phyloP scores from a whole-genome alignment of 1,284 basidiomycete species.

The Pyrrhoderma lamaoense region DNA sequence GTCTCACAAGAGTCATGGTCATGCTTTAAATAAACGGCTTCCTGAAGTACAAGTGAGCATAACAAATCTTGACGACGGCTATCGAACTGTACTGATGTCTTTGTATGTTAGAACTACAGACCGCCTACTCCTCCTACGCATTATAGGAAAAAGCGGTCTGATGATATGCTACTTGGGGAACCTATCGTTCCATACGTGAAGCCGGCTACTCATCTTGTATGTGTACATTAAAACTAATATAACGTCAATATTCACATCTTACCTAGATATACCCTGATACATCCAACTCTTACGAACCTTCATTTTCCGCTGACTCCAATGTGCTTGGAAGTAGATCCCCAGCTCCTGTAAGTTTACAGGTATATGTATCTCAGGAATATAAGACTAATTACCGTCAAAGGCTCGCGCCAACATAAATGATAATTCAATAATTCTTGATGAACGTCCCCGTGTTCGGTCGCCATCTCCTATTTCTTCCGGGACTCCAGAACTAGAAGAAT shows the following conservation, averaged over 20 bases:
- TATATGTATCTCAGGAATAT: not conserved
- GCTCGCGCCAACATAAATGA: not conserved
- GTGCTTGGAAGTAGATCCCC: not conserved
- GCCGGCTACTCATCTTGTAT: constrained; percentile 11
- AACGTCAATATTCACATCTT: not conserved
- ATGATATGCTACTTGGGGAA: constrained; percentile 19
- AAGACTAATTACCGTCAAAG: not conserved
- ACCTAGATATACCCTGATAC: constrained; percentile 17
- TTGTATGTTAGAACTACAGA: constrained; percentile 24
- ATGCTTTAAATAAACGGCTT: constrained; percentile 7
- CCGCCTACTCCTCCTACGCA: constrained; percentile 31
- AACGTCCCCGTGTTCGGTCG: not conserved
- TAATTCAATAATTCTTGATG: not conserved
- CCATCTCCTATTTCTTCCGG: constrained; percentile 3
- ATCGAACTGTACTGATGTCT: too few species aligned
- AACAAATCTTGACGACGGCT: too few species aligned
- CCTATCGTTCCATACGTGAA: constrained; percentile 7
- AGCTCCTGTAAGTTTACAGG: not conserved
- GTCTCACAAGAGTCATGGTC: too few species aligned
- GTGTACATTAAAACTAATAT: constrained; percentile 1
- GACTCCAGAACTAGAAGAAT: constrained; percentile 5
- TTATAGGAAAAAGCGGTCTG: constrained; percentile 21
- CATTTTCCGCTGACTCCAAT: constrained; percentile 8
- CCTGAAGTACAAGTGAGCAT: not conserved
- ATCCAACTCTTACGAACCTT: constrained; percentile 14